phyloP scores from a whole-genome alignment of 148 eudicot species.

The Rhododendron mucronatum region DNA sequence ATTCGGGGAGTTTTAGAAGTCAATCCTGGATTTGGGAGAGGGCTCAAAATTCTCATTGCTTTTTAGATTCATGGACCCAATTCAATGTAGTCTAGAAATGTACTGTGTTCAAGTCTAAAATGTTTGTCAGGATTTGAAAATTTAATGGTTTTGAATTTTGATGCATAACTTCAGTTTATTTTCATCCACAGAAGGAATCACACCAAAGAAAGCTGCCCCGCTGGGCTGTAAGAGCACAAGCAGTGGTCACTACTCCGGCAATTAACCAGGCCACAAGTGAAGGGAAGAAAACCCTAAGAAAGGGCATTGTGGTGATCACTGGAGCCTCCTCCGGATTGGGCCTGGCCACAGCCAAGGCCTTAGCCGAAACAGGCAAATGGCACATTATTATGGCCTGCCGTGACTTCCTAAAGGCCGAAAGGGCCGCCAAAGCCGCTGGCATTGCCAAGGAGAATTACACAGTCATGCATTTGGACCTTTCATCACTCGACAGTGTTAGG shows the following conservation, averaged over 20 bases:
- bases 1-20: neutral
- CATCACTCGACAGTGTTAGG: slow-evolving; percentile 66
- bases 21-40: neutral
- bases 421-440: slow-evolving; percentile 77
- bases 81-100: neutral
- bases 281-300: slow-evolving; percentile 72
- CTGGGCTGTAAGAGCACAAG: slow-evolving; percentile 32
- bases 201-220: neutral
- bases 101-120: neutral
- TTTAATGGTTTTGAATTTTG: neutral
- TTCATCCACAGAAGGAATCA: neutral
- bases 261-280: slow-evolving; percentile 33
- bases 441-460: slow-evolving; percentile 66
- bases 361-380: slow-evolving; percentile 87
- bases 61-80: neutral
- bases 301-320: slow-evolving; percentile 73
- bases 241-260: slow-evolving; percentile 54
- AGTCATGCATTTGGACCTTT: slow-evolving; percentile 84
- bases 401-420: slow-evolving; percentile 76
- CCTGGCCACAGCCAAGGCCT: slow-evolving; percentile 76
- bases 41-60: neutral
- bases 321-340: slow-evolving; percentile 96
- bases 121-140: neutral
- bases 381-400: slow-evolving; percentile 86
- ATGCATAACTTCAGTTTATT: neutral